phyloP scores from a whole-genome alignment of 2,329 filamentous ascomycete species.

The Cladosporium cucumerinum region DNA sequence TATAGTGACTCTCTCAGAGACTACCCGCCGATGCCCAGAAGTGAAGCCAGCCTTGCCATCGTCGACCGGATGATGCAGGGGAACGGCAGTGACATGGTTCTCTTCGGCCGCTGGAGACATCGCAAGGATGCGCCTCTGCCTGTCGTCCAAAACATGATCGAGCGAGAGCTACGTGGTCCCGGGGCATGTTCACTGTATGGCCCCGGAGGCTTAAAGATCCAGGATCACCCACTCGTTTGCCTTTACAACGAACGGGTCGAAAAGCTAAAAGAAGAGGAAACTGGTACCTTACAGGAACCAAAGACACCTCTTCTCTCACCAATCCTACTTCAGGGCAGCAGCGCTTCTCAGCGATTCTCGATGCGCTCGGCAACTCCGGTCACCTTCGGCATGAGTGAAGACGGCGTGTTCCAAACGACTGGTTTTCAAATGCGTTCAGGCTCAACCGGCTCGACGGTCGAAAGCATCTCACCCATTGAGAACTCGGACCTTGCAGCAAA shows the following conservation, averaged over 20 bases:
- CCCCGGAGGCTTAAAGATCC: neutral
- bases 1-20: neutral
- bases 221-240: constrained; percentile 3
- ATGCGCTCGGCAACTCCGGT: neutral
- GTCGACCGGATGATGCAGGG: neutral
- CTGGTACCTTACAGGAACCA: neutral
- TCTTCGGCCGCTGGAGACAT: constrained; percentile 11
- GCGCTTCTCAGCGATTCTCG: neutral
- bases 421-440: neutral
- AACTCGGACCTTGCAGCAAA: neutral
- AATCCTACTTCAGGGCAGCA: neutral
- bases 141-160: neutral
- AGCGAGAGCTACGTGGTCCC: neutral
- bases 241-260: neutral
- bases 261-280: neutral
- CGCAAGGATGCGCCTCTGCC: constrained; percentile 4
- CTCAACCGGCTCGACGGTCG: neutral
- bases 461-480: neutral
- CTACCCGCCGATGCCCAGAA: neutral
- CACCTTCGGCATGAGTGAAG: neutral
- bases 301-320: neutral
- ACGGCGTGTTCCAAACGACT: neutral
- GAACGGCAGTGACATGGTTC: neutral
- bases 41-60: neutral
- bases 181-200: neutral